phyloP scores from a whole-genome alignment of 139 green algal species.

The Gonium pectorale region DNA sequence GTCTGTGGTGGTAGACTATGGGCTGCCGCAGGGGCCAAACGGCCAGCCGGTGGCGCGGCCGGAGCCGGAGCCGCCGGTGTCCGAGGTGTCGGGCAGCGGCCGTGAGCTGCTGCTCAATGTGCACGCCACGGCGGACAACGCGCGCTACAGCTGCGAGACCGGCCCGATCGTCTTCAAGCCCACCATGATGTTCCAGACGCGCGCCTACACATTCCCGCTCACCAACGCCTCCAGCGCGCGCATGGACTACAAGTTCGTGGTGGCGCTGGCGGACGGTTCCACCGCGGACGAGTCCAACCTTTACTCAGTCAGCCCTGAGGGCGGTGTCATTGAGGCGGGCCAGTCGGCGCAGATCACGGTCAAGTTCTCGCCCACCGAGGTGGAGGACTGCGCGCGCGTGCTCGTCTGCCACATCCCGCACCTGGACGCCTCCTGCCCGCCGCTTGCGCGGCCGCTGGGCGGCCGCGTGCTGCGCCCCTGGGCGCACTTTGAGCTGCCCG shows the following conservation, averaged over 20 bases:
- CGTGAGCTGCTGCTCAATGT: slow-evolving; percentile 65
- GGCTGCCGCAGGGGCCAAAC: slow-evolving; percentile 9
- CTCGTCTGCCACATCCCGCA: slow-evolving; percentile 73
- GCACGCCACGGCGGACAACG: slow-evolving; percentile 67
- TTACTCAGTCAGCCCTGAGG: slow-evolving; percentile 63
- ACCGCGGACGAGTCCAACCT: slow-evolving; percentile 51
- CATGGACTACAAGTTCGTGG: slow-evolving; percentile 68
- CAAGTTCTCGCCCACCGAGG: slow-evolving; percentile 80
- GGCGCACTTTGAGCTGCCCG: slow-evolving; percentile 88
- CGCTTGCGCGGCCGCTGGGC: slow-evolving; percentile 53
- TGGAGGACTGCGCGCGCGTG: slow-evolving; percentile 67
- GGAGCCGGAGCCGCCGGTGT: slow-evolving; percentile 55
- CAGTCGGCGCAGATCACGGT: slow-evolving; percentile 66
- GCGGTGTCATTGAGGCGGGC: slow-evolving; percentile 61
- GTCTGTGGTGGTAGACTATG: slow-evolving; percentile 47
- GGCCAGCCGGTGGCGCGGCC: slow-evolving; percentile 34
- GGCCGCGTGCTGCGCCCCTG: slow-evolving; percentile 78
- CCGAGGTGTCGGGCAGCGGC: slow-evolving; percentile 54
- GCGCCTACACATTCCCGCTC: slow-evolving; percentile 77
- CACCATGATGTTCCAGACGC: slow-evolving; percentile 91
- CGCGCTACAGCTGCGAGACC: slow-evolving; percentile 64
- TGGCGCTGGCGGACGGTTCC: slow-evolving; percentile 40
- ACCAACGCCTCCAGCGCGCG: slow-evolving; percentile 70
- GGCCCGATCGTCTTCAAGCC: slow-evolving; percentile 75
- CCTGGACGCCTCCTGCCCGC: slow-evolving; percentile 57